Base-by-base conservation (phyloP, 148 eudicot species). In the Selenicereus undatus region DNA sequence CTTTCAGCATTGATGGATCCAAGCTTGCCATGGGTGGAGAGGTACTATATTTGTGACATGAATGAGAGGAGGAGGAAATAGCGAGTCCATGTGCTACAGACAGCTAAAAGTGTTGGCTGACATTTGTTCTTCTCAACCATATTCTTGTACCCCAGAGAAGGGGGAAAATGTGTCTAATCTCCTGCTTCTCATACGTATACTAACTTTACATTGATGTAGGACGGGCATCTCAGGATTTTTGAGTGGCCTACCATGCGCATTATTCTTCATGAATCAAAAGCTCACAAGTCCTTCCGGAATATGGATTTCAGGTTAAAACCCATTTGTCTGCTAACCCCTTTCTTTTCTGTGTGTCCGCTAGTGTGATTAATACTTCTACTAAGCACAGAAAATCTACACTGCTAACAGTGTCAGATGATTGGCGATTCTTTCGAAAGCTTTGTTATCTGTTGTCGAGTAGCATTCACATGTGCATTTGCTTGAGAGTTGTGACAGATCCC, bases 241-340 rank as follows among this genome's bases (percentile, higher is more conserved):
- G 99, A 96, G 84, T 96, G 99, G 99, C 99, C 99, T 81, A 92
- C 87, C 89, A 87, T 96, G 91, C 87, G 86, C 36, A 68, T 90
- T 78, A 86, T 92, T 83, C 76, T 93, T 74, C 92, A 94, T 78
- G 98, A 94, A 88, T 90, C 95, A 83, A 89, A 84, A 82, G 99
- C 99, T 85, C 99, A 94, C 90, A 94, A 94, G 84, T 96, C 98
- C 65, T 86, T 96, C 83, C 86, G 85, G 24, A 93, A 91, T 87
- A 92, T 96, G 98, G 99, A 94, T 87, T 96, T 96, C 85, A 96
- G 99, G 99, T 94, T 74, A 73, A 36, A 50, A 78, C 73, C 39
- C 73, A 50, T 68, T 26, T 75, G 24, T 24, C 62, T 64, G 30
- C 11, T 74, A 12, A 24, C 20, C n/a, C 42, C 42, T 68, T 77